phyloP scores from a whole-genome alignment of 371 early-diverging fungal genomes.

The Zychaea mexicana region DNA sequence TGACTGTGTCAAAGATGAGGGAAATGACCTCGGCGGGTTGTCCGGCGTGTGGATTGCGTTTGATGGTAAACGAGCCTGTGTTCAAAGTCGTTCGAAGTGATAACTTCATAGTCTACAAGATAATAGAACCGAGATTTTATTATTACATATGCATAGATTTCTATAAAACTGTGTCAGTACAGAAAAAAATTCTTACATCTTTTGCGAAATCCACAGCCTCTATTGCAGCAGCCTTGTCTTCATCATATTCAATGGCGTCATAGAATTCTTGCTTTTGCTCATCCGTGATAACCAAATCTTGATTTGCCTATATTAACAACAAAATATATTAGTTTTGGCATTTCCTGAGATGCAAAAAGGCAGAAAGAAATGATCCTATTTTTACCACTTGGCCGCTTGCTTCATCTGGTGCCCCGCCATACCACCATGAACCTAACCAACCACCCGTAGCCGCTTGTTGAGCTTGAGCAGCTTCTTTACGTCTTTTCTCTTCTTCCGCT shows the following conservation, averaged over 20 bases:
- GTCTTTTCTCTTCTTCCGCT: slow-evolving; percentile 38
- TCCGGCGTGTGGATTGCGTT: slow-evolving; percentile 62
- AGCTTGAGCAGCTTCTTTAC: slow-evolving; percentile 26
- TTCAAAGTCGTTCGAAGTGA: slow-evolving; percentile 73
- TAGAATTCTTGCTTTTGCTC: slow-evolving; percentile 87
- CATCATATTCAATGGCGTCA: slow-evolving; percentile 95
- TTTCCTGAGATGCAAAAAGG: background rate
- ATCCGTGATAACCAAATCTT: slow-evolving; percentile 61
- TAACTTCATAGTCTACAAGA: slow-evolving; percentile 60
- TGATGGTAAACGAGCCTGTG: slow-evolving; percentile 85
- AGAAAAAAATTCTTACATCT: slow-evolving; percentile 66
- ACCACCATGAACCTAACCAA: slow-evolving; percentile 74
- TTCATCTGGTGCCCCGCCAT: slow-evolving; percentile 29
- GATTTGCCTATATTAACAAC: slow-evolving; percentile 28
- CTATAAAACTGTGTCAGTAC: too few relatives aligned
- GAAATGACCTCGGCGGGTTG: slow-evolving; percentile 61
- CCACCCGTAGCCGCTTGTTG: slow-evolving; percentile 36
- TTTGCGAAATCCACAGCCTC: slow-evolving; percentile 75
- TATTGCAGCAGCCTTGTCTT: slow-evolving; percentile 65
- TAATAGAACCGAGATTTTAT: background rate
- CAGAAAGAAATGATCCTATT: background rate
- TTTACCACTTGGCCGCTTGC: slow-evolving; percentile 14
- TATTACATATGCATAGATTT: background rate
- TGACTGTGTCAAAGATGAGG: slow-evolving; percentile 69
- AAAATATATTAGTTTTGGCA: background rate